Evolutionary conservation across 352 stramenopile species (phyloP), one percentile per base, ranked within the genome.

Genomic region (Globisporangium mamillatum): DNA sequence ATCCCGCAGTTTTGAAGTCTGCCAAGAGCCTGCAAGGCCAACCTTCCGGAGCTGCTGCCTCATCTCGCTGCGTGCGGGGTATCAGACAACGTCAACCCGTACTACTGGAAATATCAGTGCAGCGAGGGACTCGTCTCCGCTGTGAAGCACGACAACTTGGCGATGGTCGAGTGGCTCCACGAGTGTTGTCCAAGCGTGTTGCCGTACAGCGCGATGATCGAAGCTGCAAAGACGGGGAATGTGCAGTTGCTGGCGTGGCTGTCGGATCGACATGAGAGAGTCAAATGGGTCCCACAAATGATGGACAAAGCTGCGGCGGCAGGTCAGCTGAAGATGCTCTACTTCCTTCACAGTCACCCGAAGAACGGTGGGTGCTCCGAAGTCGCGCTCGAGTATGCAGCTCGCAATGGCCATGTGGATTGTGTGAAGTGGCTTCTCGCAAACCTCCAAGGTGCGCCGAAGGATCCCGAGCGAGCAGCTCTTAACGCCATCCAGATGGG

Each of bases 81-180:
- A 4, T 25, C 54, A 6, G 14, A 38, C 12, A 27, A 27, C 1
- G 54, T 60, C 0, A 16, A 60, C 27, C 27, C 54, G 16, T 8
- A 44, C 54, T 60, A 60, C 27, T 60, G 54, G 54, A 14, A 3
- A 18, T 44, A 60, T 12, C 27, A 60, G 27, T 60, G 54, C 7
- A 8, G 18, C 7, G 5, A 38, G 24, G 53, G 53, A 38, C 53
- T 59, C 4, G 25, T 59, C 24, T 59, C 1, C 24, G 54, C 54
- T 44, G 58, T 54, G 1, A 63, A 25, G 58, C 3, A 63, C 12
- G 22, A 54, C 16, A 53, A 63, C 14, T 16, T 63, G 0, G 36
- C 7, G 5, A 54, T 63, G 34, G 41, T 63, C 36, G 5, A 60
- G 46, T 66, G 44, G 60, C 20, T 66, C 1, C 46, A 66, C 32